These are phyloP conservation scores for Geotrichum ghanense DNA, from an alignment of 805 yeast species.

Conservation along the genomic window DNA sequence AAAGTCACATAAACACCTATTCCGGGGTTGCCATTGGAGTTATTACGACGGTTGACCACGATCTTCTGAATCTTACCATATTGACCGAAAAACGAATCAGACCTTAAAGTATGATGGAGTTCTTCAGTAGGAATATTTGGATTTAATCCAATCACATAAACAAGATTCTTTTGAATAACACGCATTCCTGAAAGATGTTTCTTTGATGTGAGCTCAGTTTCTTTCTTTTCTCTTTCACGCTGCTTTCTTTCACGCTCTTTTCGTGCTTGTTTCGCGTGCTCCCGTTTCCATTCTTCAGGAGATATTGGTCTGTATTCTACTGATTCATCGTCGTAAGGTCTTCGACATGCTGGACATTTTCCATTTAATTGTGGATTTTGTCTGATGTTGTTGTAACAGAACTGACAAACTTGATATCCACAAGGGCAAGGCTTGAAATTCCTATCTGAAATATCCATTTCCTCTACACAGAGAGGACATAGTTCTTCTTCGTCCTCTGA, in stretches of 20 bases:
- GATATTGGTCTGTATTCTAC: conserved; percentile 79
- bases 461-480: conserved; percentile 93
- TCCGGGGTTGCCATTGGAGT: conserved; percentile 54
- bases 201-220: conserved; percentile 64
- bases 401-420: conserved; percentile 97
- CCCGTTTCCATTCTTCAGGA: conserved; percentile 77
- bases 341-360: conserved; percentile 94
- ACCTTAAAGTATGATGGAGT: conserved; percentile 65
- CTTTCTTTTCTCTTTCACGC: conserved; percentile 84
- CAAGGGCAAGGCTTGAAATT: conserved; percentile 99
- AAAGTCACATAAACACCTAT: conserved; percentile 94
- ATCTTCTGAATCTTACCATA: conserved; percentile 92
- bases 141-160: conserved; percentile 89
- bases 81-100: conserved; percentile 96
- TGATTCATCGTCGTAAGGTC: conserved; percentile 84
- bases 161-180: conserved; percentile 95
- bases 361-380: conserved; percentile 94
- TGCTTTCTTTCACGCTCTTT: conserved; percentile 65
- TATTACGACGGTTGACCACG: conserved; percentile 71
- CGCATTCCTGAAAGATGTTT: conserved; percentile 94
- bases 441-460: conserved; percentile 91
- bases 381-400: conserved; percentile 92
- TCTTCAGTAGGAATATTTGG: conserved; percentile 82
- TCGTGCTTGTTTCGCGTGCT: conserved; percentile 69
- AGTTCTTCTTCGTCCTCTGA: conserved; percentile 75